Conservation (phyloP, 1,139 yeast genomes). For the Saccharomycopsis crataegensis region DNA sequence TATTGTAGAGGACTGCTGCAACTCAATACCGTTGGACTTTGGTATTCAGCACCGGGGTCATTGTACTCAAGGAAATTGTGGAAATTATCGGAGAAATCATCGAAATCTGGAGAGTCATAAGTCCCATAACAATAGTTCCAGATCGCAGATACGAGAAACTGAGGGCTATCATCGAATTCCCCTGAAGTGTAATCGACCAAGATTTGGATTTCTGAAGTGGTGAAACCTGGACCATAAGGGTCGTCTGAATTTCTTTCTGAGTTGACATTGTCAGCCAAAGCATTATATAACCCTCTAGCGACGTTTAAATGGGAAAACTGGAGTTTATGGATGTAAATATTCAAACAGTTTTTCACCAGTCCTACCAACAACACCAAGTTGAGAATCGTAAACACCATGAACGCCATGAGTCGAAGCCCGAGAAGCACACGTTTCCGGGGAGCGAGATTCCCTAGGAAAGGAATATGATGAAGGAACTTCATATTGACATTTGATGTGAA, state of each 20-base stretch:
- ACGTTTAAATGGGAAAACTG: constrained; percentile 46
- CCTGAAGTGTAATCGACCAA: constrained; percentile 40
- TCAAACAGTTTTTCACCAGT: constrained; percentile 25
- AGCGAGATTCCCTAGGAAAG: no score
- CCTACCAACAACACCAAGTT: constrained; percentile 30
- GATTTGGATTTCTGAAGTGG: constrained; percentile 44
- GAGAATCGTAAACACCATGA: constrained; percentile 16
- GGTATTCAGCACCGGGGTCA: not conserved
- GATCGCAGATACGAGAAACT: constrained; percentile 37
- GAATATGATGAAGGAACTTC: no score
- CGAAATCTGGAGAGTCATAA: constrained; percentile 25
- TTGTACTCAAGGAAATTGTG: not conserved
- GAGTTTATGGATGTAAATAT: constrained; percentile 34
- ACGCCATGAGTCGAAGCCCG: no score
- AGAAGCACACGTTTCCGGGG: no score
- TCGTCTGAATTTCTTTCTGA: constrained; percentile 23
- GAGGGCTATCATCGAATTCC: constrained; percentile 46
- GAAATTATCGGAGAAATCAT: constrained; percentile 21
- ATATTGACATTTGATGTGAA: no score
- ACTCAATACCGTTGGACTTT: not conserved
- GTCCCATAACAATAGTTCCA: constrained; percentile 42
- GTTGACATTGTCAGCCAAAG: constrained; percentile 34
- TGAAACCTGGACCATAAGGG: constrained; percentile 34
- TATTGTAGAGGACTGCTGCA: constrained; percentile 17
- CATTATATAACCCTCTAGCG: constrained; percentile 43